These are phyloP conservation scores for Collariella sp. DNA, from an alignment of 495 filamentous ascomycete genomes.

Conservation along the genomic window DNA sequence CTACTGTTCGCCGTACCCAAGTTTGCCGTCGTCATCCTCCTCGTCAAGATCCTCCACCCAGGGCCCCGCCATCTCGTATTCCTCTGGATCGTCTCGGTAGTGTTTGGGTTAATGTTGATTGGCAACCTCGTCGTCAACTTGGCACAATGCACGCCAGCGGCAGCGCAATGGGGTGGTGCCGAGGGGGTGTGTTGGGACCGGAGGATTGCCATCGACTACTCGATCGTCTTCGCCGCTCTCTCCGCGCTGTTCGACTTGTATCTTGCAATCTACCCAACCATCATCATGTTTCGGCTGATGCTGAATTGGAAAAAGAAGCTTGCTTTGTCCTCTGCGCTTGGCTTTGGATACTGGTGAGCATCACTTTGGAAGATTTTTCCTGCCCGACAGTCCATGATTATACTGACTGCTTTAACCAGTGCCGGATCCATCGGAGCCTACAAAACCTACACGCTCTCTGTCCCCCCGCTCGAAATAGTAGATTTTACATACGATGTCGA, in stretches of 20 bases:
- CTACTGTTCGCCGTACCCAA: constrained; percentile 21
- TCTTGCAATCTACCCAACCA: constrained; percentile 18
- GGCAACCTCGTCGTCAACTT: constrained; percentile 21
- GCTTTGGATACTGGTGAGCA: constrained; percentile 23
- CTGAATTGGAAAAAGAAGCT: constrained; percentile 23
- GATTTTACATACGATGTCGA: constrained; percentile 23
- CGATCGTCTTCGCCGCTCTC: constrained; percentile 10
- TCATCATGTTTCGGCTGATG: constrained; percentile 10
- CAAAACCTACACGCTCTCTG: constrained; percentile 17
- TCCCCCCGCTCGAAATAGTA: constrained; percentile 2
- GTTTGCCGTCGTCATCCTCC: constrained; percentile 21
- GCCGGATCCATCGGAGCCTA: constrained; percentile 16
- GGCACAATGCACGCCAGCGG: constrained; percentile 19
- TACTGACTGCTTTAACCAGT: neutral
- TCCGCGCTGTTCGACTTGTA: constrained; percentile 25
- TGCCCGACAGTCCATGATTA: neutral
- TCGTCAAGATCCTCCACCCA: constrained; percentile 18
- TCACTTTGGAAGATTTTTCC: neutral
- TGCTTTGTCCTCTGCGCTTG: constrained; percentile 15
- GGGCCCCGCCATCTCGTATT: constrained; percentile 2
- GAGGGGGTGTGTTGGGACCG: constrained; percentile 16
- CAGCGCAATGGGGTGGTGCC: constrained; percentile 16
- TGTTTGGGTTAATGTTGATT: constrained; percentile 8
- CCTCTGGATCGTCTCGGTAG: constrained; percentile 18
- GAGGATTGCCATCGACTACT: constrained; percentile 14